Evolutionary conservation across 2,329 filamentous ascomycete genomes (phyloP), one percentile per base, ranked within the genome.

Genomic region (Colletotrichum sp.): DNA sequence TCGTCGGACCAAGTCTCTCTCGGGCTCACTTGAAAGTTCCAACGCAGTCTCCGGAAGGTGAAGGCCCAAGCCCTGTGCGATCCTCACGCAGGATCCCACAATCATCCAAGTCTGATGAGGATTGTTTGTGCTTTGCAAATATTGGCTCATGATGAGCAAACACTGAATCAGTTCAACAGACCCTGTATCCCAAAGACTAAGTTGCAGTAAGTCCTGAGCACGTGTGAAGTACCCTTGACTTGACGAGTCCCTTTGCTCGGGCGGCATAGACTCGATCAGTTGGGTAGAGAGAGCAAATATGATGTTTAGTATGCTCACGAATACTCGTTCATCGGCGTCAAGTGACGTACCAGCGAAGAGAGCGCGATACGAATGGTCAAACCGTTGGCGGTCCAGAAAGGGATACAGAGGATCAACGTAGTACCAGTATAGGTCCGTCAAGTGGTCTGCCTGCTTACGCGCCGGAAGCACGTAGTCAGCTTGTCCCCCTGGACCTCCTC

Each of bases 51-150:
- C 84, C 0, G 84, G 82, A 5, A 88, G 78, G 66, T 89, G 87
- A 32, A 89, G 79, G 0, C 87, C 88, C 4, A 89, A 72, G 0
- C 87, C 86, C 66, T 89, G 86, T 0, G 88, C 88, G 18, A 85
- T 88, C 2, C 87, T 82, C 18, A 89, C 84, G 0, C 87, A 87
- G 6, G 86, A 81, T 0, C 87, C 87, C 1, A 87, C 85, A 6
- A 87, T 84, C 80, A 89, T 88, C 88, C 88, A 90, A 2, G 86
- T 88, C 72, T 88, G 85, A 73, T 89, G 86, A 0, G 86, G 84
- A 8, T 85, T 84, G 15, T 87, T 84, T 0, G 88, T 89, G 61
- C 88, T 87, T 58, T 89, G 88, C 0, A 89, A 79, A 73, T 89
- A 89, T 60, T 88, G 87, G 13, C 85, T 86, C 75, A 87, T 87